phyloP scores from a whole-genome alignment of 129 eudicot species.

The Oenanthe sinensis region DNA sequence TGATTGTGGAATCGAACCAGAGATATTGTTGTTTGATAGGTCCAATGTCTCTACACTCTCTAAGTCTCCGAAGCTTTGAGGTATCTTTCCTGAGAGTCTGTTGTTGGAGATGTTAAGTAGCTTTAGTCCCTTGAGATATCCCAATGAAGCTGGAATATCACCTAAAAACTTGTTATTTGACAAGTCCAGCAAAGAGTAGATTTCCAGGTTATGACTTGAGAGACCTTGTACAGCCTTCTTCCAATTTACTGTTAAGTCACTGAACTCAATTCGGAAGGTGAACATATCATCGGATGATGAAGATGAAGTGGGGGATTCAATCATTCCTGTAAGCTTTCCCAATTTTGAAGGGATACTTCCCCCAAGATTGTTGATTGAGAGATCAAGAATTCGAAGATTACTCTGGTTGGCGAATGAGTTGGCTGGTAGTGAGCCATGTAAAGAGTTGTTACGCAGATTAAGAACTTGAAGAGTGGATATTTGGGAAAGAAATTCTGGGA shows the following conservation, averaged over 20 bases:
- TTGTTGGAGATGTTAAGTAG: constrained; percentile 45
- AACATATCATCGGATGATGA: constrained; percentile 20
- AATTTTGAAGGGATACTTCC: constrained; percentile 32
- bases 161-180: constrained; percentile 39
- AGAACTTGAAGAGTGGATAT: constrained; percentile 36
- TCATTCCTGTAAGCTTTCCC: constrained; percentile 39
- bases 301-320: constrained; percentile 19
- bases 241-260: constrained; percentile 49
- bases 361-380: constrained; percentile 34
- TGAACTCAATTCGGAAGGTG: constrained; percentile 31
- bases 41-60: constrained; percentile 44
- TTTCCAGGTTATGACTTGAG: constrained; percentile 28
- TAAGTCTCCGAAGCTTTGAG: constrained; percentile 28
- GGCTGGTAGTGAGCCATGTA: constrained; percentile 38
- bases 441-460: constrained; percentile 39
- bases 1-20: constrained; percentile 40
- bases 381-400: constrained; percentile 46
- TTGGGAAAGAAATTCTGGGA: constrained; percentile 28
- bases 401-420: constrained; percentile 25
- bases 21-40: constrained; percentile 35
- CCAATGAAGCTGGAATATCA: constrained; percentile 36
- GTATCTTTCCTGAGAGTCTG: constrained; percentile 33
- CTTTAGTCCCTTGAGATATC: constrained; percentile 41
- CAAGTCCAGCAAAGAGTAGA: constrained; percentile 52
- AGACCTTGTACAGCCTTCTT: constrained; percentile 46